These are phyloP conservation scores for Xylariomycetidae sp. DNA, from an alignment of 2,329 filamentous ascomycete genomes.

Conservation along the genomic window DNA sequence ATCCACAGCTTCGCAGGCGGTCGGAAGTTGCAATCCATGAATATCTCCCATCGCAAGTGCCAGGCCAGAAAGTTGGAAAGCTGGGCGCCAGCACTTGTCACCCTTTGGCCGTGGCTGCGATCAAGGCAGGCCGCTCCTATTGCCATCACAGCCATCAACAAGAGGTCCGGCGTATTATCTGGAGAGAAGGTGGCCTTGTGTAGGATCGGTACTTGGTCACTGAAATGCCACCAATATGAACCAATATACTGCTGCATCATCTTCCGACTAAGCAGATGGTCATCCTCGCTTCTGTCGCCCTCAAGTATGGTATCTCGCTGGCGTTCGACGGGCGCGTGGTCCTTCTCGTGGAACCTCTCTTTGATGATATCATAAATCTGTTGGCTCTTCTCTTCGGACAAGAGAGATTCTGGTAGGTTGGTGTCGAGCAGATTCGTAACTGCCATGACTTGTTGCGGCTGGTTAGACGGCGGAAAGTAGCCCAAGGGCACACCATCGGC, in stretches of 20 bases:
- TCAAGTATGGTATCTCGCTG: constrained; percentile 72
- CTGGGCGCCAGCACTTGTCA: constrained; percentile 71
- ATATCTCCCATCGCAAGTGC: constrained; percentile 93
- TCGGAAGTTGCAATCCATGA: constrained; percentile 82
- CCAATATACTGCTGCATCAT: constrained; percentile 96
- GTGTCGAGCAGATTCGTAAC: constrained; percentile 81
- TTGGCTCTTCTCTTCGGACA: constrained; percentile 83
- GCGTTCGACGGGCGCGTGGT: constrained; percentile 65
- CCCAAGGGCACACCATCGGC: constrained; percentile 42
- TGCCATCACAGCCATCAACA: constrained; percentile 84
- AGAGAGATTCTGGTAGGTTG: constrained; percentile 67
- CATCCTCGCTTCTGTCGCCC: constrained; percentile 63
- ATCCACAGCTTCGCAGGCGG: constrained; percentile 94
- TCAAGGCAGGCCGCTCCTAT: constrained; percentile 89
- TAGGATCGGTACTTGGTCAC: constrained; percentile 87
- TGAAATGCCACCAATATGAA: constrained; percentile 93
- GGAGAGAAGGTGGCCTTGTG: constrained; percentile 92
- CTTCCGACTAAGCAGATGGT: constrained; percentile 69
- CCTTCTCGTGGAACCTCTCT: constrained; percentile 73
- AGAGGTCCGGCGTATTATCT: constrained; percentile 75
- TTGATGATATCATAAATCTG: constrained; percentile 78
- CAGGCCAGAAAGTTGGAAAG: constrained; percentile 86
- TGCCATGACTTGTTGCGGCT: constrained; percentile 77
- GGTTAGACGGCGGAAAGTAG: constrained; percentile 50
- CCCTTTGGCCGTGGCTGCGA: constrained; percentile 66